These are phyloP conservation scores for Lojkania enalia DNA, from an alignment of 2,329 filamentous ascomycete species.

Conservation along the genomic window DNA sequence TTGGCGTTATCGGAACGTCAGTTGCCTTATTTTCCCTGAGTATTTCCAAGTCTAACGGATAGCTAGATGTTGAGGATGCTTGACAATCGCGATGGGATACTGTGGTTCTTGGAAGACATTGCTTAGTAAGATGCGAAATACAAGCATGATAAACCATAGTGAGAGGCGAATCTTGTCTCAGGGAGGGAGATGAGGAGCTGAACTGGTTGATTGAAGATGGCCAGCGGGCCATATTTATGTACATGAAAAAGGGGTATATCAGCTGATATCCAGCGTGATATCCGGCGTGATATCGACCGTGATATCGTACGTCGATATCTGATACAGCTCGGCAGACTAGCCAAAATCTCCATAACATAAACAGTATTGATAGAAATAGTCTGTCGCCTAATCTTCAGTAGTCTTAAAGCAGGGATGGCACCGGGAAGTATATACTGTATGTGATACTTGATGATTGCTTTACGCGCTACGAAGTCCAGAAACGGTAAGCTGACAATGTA, in stretches of 20 bases:
- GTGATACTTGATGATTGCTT: constrained; percentile 4
- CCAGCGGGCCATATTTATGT: too few relatives aligned
- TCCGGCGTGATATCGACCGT: too few relatives aligned
- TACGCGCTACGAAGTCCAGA: constrained; percentile 8
- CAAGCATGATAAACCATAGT: not conserved
- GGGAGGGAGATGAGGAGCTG: too few relatives aligned
- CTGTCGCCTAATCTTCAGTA: constrained; percentile 4
- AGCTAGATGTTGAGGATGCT: constrained; percentile 8
- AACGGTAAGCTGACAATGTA: not conserved
- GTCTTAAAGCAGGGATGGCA: constrained; percentile 7
- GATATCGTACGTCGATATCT: too few relatives aligned
- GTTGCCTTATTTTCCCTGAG: not conserved
- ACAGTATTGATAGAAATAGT: constrained; percentile 1
- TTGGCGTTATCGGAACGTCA: constrained; percentile 7
- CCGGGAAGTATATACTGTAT: constrained; percentile 6
- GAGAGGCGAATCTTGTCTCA: too few relatives aligned
- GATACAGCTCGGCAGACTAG: too few relatives aligned
- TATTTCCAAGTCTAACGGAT: not conserved
- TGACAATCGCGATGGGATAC: constrained; percentile 9
- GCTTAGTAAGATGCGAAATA: not conserved
- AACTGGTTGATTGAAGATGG: too few relatives aligned
- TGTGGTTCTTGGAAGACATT: constrained; percentile 6
- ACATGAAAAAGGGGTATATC: too few relatives aligned
- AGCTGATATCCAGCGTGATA: too few relatives aligned
- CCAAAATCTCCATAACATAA: too few relatives aligned